Evolutionary conservation across 2,329 filamentous ascomycete genomes (phyloP), one percentile per base, ranked within the genome.

Genomic region (Diaporthe citriasiana): DNA sequence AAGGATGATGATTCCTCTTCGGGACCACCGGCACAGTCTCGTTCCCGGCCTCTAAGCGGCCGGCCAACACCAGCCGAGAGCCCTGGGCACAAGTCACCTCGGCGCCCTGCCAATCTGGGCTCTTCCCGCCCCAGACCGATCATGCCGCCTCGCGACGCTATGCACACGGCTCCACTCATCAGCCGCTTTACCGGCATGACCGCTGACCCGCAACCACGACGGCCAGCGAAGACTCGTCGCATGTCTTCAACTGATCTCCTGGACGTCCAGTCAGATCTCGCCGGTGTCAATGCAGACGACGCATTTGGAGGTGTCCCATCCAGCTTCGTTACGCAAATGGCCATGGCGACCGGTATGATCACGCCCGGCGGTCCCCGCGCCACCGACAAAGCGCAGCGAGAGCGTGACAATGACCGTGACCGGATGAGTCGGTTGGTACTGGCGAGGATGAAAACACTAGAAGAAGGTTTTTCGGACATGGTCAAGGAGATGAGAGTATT

Each of bases 391-490:
- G 74, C 69, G 6, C 74, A 70, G n/a, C 74, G 74, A 17, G 80
- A 85, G 76, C 79, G 81, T 35, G 82, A 83, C 17, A 85, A 85
- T 35, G 85, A 86, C 71, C 90, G 82, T 33, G 93, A 94, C 79
- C 90, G 93, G 53, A 93, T 95, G 89, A 92, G 92, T 77, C 90
- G 94, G 72, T 88, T 98, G 59, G 93, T 98, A 83, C 86, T 98
- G 59, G 94, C 95, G 12, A 88, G 95, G 45, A 98, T 98, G 95
- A 97, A 97, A 82, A 96, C 93, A 10, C 87, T 98, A 2, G 95
- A 98, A 81, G 95, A 97, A 83, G 93, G 95, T 19, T 96, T 98
- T 82, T 89, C 93, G 3, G 94, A 98, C 74, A 92, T 97, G n/a
- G 90, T 95, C 73, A 91, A 90, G 76, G 94, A 97, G 82, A 92